Base-by-base conservation (phyloP, 2,329 filamentous ascomycete species). In the Pyrenochaeta sp. region DNA sequence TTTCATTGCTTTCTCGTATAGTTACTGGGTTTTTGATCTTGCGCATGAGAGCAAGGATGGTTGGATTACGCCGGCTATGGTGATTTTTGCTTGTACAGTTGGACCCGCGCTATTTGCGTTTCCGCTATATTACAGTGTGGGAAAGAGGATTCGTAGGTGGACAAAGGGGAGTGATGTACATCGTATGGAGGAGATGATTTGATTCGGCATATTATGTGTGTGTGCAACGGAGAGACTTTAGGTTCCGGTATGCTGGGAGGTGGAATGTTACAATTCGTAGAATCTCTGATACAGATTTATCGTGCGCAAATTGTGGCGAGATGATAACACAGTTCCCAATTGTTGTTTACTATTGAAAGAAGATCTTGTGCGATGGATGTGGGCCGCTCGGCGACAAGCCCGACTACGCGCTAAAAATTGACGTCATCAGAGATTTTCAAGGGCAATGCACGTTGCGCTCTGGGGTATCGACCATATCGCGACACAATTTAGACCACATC, bases 21-120 rank as follows among this genome's bases (percentile, higher is more conserved):
- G 72, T 50, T 80, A 79, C 52, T 80, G 78, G 77, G 69, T 80
- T 12, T 80, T 80, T 54, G 72, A 79, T 42, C 61, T 80, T 7
- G 69, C 70, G 27, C 69, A 72, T 50, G 50, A 56, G 34, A 76
- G 72, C 30, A 71, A 71, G 50, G 50, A 76, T 47, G 80, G 79
- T 0, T 81, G 74, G 71, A 71, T 80, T 6, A 72, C 69, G 0
- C 78, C 79, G 2, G 77, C 75, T n/a, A 81, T 82, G 79, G 73
- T 80, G 9, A 74, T 80, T 36, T 81, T 81, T 57, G 76, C 77
- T 1, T 75, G 80, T 44, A 72, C 72, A 0, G 72, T 80, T 58
- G 69, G 75, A 0, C 77, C 80, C 2, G 72, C 79, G 15, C 54
- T 78, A 2, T 65, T 80, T 47, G 77, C 76, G 1, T 64, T 81